Conservation (phyloP, 495 filamentous ascomycete genomes). For the Penicillium manginii region DNA sequence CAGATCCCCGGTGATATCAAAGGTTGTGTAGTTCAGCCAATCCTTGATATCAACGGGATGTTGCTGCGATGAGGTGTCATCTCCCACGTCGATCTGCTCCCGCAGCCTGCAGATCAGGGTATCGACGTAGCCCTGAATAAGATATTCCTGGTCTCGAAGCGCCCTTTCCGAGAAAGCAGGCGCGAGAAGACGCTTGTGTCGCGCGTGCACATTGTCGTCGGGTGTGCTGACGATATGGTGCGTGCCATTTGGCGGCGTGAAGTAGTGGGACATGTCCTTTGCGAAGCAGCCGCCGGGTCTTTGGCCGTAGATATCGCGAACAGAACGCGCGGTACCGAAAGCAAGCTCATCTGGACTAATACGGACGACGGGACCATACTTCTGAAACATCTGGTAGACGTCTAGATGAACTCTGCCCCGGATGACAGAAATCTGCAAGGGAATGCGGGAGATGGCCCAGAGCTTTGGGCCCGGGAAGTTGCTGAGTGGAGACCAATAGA, state of each 20-base stretch:
- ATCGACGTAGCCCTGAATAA: slow-evolving; percentile 44
- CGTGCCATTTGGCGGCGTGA: slow-evolving; percentile 27
- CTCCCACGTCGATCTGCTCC: not conserved
- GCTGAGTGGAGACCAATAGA: slow-evolving; percentile 54
- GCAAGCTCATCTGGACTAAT: slow-evolving; percentile 58
- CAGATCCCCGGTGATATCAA: slow-evolving; percentile 54
- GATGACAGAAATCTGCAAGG: slow-evolving; percentile 30
- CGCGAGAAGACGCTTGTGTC: slow-evolving; percentile 44
- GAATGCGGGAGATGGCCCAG: slow-evolving; percentile 45
- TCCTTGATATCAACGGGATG: slow-evolving; percentile 25
- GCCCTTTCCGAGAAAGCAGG: slow-evolving; percentile 53
- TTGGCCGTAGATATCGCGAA: slow-evolving; percentile 61
- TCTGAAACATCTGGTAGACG: slow-evolving; percentile 31
- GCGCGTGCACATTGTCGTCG: slow-evolving; percentile 33
- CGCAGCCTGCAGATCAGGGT: slow-evolving; percentile 39
- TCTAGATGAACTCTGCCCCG: slow-evolving; percentile 29
- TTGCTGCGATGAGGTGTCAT: not conserved
- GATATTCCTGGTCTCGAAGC: slow-evolving; percentile 39
- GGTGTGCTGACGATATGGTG: slow-evolving; percentile 25
- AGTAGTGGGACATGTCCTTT: slow-evolving; percentile 28
- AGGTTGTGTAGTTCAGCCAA: slow-evolving; percentile 45
- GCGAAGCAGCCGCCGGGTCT: slow-evolving; percentile 36
- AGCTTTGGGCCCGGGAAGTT: slow-evolving; percentile 55
- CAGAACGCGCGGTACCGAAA: slow-evolving; percentile 57
- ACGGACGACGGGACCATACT: slow-evolving; percentile 56